Evolutionary conservation across 106 monocot species (phyloP), one percentile per base, ranked within the genome.

Genomic region (Allium sativum): DNA sequence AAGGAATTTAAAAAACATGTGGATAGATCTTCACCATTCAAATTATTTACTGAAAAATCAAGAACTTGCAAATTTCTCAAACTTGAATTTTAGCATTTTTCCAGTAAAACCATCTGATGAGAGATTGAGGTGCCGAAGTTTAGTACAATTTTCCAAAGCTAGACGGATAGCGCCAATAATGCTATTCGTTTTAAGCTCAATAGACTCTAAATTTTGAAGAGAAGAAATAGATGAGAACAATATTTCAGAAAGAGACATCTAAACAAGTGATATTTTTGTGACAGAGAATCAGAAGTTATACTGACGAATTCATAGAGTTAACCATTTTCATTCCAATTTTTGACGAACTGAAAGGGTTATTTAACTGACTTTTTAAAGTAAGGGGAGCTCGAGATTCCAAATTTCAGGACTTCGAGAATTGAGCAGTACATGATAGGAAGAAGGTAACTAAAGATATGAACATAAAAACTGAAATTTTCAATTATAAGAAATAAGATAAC

Each of bases 101-200:
- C 89, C 86, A 15, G 76, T 55, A 15, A 94, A 50, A 45, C 53
- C 22, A 57, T 94, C 90, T 44, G 13, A 20, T 9, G 93, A 86
- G 43, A 94, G 69, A 64, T 94, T 89, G 31, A 94, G 86, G 7
- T 59, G 19, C 44, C 58, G 65, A 53, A 94, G 89, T 44, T 44
- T 63, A 5, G 76, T 74, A 77, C 83, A 86, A 8, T 45, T 70
- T 47, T 55, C 43, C 9, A 94, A 15, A 44, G 77, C 73, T 17
- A 73, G 52, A 46, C 86, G 81, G 42, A 94, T 40, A 12, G 12
- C 19, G 53, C 94, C 85, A 0, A 81, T 57, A 44, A 90, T 51
- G 9, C 6, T 22, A 48, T 86, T 90, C 10, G 70, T 59, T 43
- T 74, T 74, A 51, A 90, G 75, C 8, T 46, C 65, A n/a, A 90